Evolutionary conservation across 805 yeast species (phyloP).

Genomic region (Sugiyamaella boreocaroliniensis): DNA sequence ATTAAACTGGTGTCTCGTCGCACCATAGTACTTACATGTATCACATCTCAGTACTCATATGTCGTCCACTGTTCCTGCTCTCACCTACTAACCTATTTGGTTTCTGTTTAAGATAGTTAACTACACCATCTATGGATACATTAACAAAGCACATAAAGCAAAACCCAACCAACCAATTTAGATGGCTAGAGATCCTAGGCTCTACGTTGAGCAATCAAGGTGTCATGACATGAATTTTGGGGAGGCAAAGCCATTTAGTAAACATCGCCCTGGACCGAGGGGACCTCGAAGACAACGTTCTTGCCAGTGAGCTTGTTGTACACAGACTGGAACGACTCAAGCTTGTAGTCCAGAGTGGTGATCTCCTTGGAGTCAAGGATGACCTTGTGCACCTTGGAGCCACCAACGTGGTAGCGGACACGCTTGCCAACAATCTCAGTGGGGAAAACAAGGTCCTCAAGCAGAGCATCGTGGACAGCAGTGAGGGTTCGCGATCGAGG

Average conservation of each 20-base stretch:
- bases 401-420: slow-evolving; percentile 98
- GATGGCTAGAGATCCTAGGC: not conserved
- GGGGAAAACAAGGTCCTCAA: slow-evolving; percentile 99
- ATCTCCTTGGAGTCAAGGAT: slow-evolving; percentile 97
- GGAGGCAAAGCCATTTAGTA: slow-evolving; percentile 21
- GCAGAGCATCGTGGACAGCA: slow-evolving; percentile 96
- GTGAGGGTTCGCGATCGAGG: slow-evolving; percentile 99
- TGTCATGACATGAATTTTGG: not conserved
- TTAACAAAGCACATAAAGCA: not conserved
- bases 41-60: too few relatives aligned
- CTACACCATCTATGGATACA: not conserved
- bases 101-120: not conserved
- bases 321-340: slow-evolving; percentile 98
- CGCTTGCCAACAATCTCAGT: slow-evolving; percentile 99
- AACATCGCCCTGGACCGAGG: slow-evolving; percentile 37
- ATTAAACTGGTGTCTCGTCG: too few relatives aligned
- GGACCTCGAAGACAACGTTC: slow-evolving; percentile 97
- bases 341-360: slow-evolving; percentile 94
- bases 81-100: too few relatives aligned
- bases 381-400: slow-evolving; percentile 96
- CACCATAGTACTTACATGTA: too few relatives aligned
- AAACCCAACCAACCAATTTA: not conserved
- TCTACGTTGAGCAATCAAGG: not conserved
- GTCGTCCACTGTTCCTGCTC: too few relatives aligned
- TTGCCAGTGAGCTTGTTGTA: slow-evolving; percentile 98